Evolutionary conservation across 768 basidiomycete genomes (phyloP), one percentile per base, ranked within the genome.

Genomic region (Phylloporus sp.): DNA sequence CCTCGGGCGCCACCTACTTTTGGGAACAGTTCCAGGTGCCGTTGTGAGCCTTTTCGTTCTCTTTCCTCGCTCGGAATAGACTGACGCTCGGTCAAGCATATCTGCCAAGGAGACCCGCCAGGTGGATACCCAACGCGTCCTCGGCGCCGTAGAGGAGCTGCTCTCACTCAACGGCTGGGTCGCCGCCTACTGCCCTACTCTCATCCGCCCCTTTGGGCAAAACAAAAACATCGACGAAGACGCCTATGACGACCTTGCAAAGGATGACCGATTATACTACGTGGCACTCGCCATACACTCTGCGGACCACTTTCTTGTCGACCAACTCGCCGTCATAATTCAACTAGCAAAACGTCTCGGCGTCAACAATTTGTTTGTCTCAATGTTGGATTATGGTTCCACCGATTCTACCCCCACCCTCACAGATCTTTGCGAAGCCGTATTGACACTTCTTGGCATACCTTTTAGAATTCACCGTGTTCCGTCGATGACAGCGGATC

Each of bases 101-200:
- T 73, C 79, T 2, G 84, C 81, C 54, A 80, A 79, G 59, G 93
- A 95, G 51, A 97, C 95, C 0, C 79, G 87, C 0, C 86, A 93
- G 53, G 84, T 86, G 71, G 97, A 98, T 66, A 83, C 88, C 8
- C 95, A 99, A 67, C 87, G 85, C 49, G 89, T 98, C 22, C 76
- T 92, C 49, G 83, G 79, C 43, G 85, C 95, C 5, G 91, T 99
- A 43, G 97, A 99, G 69, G 91, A 91, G 57, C 77, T 99, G 0
- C 77, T 98, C n/a, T 88, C 90, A 15, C 80, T 97, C 50, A 97
- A 98, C 61, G 97, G 97, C 16, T 99, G 97, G 97, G 97, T 95
- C 13, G 93, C 94, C 23, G 92, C 92, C 4, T 82, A 91, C 26
- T 99, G 95, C 67, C 92, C 95, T 8, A 95, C 91, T 1, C 79